Conservation (phyloP, 2,329 filamentous ascomycete species). For the Colletotrichum tanaceti region DNA sequence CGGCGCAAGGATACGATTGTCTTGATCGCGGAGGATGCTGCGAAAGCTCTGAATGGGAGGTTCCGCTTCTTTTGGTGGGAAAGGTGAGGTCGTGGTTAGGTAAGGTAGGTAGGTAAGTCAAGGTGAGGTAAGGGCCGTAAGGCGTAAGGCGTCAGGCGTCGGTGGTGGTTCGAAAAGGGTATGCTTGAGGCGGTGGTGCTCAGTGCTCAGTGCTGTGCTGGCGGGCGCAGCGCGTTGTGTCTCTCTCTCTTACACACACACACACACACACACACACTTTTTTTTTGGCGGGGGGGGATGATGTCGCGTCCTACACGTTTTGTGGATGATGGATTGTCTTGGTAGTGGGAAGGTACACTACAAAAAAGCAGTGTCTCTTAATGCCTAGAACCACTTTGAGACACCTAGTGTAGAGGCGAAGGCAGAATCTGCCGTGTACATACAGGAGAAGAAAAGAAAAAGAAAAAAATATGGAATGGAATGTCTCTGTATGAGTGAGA, state of each 20-base stretch:
- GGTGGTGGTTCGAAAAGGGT: neutral
- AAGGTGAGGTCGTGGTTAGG: constrained; percentile 35
- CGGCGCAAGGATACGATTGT: constrained; percentile 37
- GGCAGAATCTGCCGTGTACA: neutral
- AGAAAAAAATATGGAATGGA: too few relatives aligned
- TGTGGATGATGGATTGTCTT: constrained; percentile 5
- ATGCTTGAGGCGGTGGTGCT: constrained; percentile 14
- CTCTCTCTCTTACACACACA: constrained; percentile 7
- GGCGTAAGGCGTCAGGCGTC: constrained; percentile 32
- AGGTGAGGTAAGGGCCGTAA: constrained; percentile 20
- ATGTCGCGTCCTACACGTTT: too few relatives aligned
- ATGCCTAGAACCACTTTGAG: constrained; percentile 19
- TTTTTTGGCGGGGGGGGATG: constrained; percentile 16
- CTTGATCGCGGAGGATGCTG: constrained; percentile 27
- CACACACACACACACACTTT: constrained; percentile 12
- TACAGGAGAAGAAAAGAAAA: too few relatives aligned
- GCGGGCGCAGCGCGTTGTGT: constrained; percentile 15
- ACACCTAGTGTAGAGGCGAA: constrained; percentile 9
- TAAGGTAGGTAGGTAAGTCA: constrained; percentile 40
- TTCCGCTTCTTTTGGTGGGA: constrained; percentile 34
- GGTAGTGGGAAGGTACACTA: constrained; percentile 1
- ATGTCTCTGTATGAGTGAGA: neutral
- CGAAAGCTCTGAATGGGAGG: constrained; percentile 38
- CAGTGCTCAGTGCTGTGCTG: constrained; percentile 19
- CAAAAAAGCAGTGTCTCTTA: constrained; percentile 3